phyloP scores from a whole-genome alignment of 1,139 yeast species.

The Neolecta irregularis region DNA sequence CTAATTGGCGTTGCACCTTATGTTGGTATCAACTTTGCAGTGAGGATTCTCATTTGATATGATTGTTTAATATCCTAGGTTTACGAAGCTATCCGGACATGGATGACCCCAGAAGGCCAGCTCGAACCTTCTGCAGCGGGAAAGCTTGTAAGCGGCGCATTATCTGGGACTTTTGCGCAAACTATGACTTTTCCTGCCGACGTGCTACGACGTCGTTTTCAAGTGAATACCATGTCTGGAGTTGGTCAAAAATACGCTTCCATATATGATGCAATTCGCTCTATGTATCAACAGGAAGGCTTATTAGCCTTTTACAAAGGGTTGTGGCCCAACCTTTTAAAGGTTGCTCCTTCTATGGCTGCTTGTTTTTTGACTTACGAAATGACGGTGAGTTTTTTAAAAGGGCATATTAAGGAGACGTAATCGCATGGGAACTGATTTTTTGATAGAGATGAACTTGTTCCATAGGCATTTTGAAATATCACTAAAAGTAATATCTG shows the following conservation, averaged over 20 bases:
- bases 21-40: constrained; percentile 81
- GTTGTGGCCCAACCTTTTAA: constrained; percentile 70
- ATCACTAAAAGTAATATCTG: too few relatives aligned
- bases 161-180: constrained; percentile 75
- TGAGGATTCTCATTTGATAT: background rate
- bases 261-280: constrained; percentile 4
- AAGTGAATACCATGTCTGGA: constrained; percentile 62
- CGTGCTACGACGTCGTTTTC: constrained; percentile 73
- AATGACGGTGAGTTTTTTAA: too few relatives aligned
- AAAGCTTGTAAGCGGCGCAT: constrained; percentile 67
- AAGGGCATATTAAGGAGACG: too few relatives aligned
- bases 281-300: constrained; percentile 8
- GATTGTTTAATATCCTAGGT: constrained; percentile 18
- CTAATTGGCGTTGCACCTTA: constrained; percentile 91
- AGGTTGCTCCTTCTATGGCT: constrained; percentile 90
- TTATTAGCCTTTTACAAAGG: constrained; percentile 71
- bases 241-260: constrained; percentile 54
- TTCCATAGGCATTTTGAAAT: too few relatives aligned
- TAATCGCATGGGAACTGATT: too few relatives aligned
- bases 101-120: constrained; percentile 24
- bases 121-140: constrained; percentile 30
- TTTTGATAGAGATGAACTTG: too few relatives aligned
- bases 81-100: constrained; percentile 64
- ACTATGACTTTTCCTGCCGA: constrained; percentile 82
- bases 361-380: constrained; percentile 80